Conservation (phyloP, 257 asterid genomes). For the Buddleja alternifolia region DNA sequence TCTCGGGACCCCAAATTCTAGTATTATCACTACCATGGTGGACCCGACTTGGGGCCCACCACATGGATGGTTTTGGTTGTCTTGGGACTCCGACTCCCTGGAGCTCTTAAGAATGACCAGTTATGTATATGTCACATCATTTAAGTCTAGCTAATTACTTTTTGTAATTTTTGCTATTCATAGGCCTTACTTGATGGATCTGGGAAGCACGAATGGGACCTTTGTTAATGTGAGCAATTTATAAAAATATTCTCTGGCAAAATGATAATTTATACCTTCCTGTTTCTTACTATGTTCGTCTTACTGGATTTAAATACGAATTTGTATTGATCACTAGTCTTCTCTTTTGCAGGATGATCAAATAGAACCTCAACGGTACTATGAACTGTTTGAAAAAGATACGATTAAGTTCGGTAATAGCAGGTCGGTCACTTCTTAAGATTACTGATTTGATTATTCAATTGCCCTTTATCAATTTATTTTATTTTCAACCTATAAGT, state of each 20-base stretch:
- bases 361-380: conserved; percentile 84
- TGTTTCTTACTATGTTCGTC: conserved; percentile 22
- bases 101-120: too few relatives aligned
- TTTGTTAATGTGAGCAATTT: conserved; percentile 74
- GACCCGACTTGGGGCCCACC: too few relatives aligned
- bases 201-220: conserved; percentile 96
- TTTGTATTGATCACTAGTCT: conserved; percentile 8
- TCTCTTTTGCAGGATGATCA: conserved; percentile 62
- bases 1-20: too few relatives aligned
- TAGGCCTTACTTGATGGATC: conserved; percentile 98
- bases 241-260: conserved; percentile 1
- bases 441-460: conserved; percentile 7
- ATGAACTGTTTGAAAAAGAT: conserved; percentile 85
- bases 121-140: conserved; percentile 3
- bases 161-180: conserved; percentile 25
- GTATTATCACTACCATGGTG: too few relatives aligned
- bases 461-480: neutral
- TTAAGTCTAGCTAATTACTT: conserved; percentile 22
- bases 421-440: conserved; percentile 55
- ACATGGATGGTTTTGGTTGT: too few relatives aligned
- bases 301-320: conserved; percentile 13
- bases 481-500: neutral
- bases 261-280: neutral
- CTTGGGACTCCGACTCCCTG: too few relatives aligned
- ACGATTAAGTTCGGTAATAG: conserved; percentile 95